These are phyloP conservation scores for Botrytis tulipae DNA, from an alignment of 2,329 filamentous ascomycete genomes.

Conservation along the genomic window DNA sequence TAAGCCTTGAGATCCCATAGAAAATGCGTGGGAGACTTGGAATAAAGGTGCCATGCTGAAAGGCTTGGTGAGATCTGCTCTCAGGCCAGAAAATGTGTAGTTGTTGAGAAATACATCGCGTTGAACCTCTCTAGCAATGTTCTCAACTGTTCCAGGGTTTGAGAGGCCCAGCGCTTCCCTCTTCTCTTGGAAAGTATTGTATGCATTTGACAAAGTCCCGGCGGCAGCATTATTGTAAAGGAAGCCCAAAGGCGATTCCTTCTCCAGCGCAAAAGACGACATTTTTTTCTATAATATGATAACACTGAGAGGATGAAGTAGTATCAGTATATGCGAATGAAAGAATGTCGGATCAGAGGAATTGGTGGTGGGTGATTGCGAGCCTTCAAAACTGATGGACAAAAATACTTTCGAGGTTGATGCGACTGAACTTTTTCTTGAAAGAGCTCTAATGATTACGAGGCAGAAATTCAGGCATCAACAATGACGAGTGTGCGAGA, in stretches of 20 bases:
- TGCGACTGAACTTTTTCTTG: constrained; percentile 24
- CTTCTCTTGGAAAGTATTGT: constrained; percentile 78
- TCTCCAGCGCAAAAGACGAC: constrained; percentile 37
- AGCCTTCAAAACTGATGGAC: constrained; percentile 12
- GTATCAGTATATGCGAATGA: constrained; percentile 1
- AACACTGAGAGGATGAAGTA: neutral
- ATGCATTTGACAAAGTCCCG: constrained; percentile 69
- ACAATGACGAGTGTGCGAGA: constrained; percentile 7
- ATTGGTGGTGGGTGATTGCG: constrained; percentile 13
- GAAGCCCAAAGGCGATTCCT: constrained; percentile 58
- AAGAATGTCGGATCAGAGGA: constrained; percentile 17
- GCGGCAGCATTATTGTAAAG: constrained; percentile 73
- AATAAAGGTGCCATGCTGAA: constrained; percentile 93
- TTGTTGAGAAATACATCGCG: constrained; percentile 96
- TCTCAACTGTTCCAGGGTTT: constrained; percentile 91
- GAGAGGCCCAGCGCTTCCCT: constrained; percentile 83
- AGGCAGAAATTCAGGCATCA: constrained; percentile 13
- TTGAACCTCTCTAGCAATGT: constrained; percentile 85
- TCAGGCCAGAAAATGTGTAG: constrained; percentile 93
- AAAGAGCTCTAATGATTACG: constrained; percentile 19
- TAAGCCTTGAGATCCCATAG: constrained; percentile 83
- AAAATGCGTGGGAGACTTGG: constrained; percentile 95
- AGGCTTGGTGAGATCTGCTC: constrained; percentile 93
- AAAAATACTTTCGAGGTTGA: constrained; percentile 21
- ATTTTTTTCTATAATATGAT: constrained; percentile 26